Base-by-base conservation (phyloP, 2,329 filamentous ascomycete genomes). In the Colletotrichum agaves region DNA sequence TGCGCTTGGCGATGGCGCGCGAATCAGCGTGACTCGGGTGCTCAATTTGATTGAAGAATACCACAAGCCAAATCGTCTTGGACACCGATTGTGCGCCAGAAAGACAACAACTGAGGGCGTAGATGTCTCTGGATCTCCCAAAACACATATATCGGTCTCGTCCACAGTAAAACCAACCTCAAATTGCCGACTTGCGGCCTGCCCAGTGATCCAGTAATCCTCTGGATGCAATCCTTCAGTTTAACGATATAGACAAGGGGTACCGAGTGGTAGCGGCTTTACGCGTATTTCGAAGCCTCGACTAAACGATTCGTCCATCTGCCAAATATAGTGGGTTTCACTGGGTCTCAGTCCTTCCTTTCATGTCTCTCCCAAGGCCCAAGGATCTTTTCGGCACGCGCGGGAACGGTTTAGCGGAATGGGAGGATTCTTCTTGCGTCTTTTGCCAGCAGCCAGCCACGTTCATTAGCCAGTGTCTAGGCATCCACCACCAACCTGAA, bases 401-500 rank as follows among this genome's bases (percentile, higher is more conserved):
- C 50, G 50, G 50, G 50, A 35, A n/a, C 31, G 33, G 13, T 27
- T 39, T 53, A 21, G n/a, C 50, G 50, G 50, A 39, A 53, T 53
- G 50, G 50, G 27, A 53, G 50, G 50, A 50, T 27, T 27, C 27
- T 3, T 23, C n/a, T n/a, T n/a, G n/a, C n/a, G n/a, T n/a, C n/a
- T n/a, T n/a, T n/a, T n/a, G n/a, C n/a, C n/a, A n/a, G n/a, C n/a
- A n/a, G n/a, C n/a, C n/a, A n/a, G n/a, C n/a, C n/a, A 21, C n/a
- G 19, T 53, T 53, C 31, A 13, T 37, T 53, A 53, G 10, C 50
- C 27, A 35, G n/a, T 19, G 27, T 35, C 31, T 53, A 53, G 50
- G 50, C 50, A 35, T 7, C 33, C 50, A 35, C 33, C 31, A n/a
- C 17, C 13, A 21, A 53, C 17, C 27, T 53, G 50, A 33, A 17